Percentiles rank a stretch among this genome's conserved stretches.
Evolutionary conservation across 2,329 filamentous ascomycete species (phyloP).

Genomic region (Cadophora luteo-olivacea): DNA sequence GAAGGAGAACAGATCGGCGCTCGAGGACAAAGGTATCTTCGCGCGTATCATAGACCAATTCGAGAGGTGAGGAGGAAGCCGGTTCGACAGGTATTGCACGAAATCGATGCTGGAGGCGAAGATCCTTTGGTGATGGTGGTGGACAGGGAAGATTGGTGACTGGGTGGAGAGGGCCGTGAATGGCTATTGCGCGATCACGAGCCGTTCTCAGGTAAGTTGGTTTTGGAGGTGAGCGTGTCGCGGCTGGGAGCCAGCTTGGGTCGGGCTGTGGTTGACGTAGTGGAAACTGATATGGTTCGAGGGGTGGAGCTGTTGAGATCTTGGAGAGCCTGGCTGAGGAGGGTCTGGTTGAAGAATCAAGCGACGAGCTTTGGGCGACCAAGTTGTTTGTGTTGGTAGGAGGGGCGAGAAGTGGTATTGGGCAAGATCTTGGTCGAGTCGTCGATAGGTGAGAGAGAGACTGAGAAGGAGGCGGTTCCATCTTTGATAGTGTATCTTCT

Average conservation of each 20-base stretch:
- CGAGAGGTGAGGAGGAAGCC: constrained; percentile 13
- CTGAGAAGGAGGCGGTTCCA: background rate
- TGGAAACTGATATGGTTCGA: background rate
- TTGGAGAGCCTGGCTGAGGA: background rate
- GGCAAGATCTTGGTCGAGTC: constrained; percentile 13
- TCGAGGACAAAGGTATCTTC: constrained; percentile 25
- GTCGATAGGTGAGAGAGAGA: background rate
- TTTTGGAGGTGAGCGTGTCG: constrained; percentile 1
- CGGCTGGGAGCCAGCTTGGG: constrained; percentile 1
- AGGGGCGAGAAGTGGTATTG: background rate
- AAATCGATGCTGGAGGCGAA: background rate
- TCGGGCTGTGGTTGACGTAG: constrained; percentile 15
- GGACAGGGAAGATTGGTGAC: background rate
- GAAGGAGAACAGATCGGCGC: constrained; percentile 24
- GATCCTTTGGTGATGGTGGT: background rate
- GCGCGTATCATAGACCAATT: constrained; percentile 32
- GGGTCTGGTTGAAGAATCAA: background rate
- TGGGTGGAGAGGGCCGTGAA: constrained; percentile 4
- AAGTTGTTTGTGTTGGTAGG: background rate
- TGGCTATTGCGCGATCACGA: background rate
- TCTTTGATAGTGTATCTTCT: background rate
- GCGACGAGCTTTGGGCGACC: background rate
- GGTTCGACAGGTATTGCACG: background rate
- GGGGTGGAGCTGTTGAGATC: background rate
- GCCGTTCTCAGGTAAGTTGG: background rate